Base-by-base conservation (phyloP, 2,329 filamentous ascomycete species). In the Helminthosporium solani region DNA sequence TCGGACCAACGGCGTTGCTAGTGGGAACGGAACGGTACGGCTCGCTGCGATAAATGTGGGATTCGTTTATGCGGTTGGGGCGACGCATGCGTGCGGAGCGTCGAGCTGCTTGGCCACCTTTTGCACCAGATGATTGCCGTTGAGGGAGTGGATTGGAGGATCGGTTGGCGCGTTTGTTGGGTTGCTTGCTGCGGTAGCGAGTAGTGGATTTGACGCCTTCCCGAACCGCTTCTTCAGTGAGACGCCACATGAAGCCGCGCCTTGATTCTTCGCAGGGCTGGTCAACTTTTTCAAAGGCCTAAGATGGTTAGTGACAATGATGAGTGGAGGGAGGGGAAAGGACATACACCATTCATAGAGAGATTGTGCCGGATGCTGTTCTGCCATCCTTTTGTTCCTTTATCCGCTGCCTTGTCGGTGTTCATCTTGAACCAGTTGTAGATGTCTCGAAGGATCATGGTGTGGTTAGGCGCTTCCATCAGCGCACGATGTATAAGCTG, bases 341-440 rank as follows among this genome's bases (percentile, higher is more conserved):
- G 49, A 50, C 83, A 72, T 82, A 96, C 92, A 50, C 80, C 79
- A 60, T 97, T 97, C 91, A 97, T 96, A 38, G 90, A 96, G 7
- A 97, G 75, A 58, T 97, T 97, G 69, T 97, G 92, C 2, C 92
- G 83, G 54, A 97, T 95, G 66, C 89, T 95, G 70, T 96, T 97
- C 72, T 92, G 87, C 92, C 92, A 97, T 8, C 91, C 92, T 35
- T 70, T 74, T 3, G 70, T 72, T 41, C 69, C 66, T 7, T 76
- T 78, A 36, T 79, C 78, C 42, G 77, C 82, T 3, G 82, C 83
- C 69, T 94, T 96, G 56, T 82, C 80, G 2, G 90, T 96, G 62
- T 96, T 85, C 21, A 85, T 78, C 33, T 81, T 77, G 61, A 97
- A 95, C 90, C 92, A 97, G 46, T 86, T 78, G 70, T 97, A 97